Evolutionary conservation across 2,329 filamentous ascomycete genomes (phyloP).

Genomic region (Phaeomoniella chlamydospora): DNA sequence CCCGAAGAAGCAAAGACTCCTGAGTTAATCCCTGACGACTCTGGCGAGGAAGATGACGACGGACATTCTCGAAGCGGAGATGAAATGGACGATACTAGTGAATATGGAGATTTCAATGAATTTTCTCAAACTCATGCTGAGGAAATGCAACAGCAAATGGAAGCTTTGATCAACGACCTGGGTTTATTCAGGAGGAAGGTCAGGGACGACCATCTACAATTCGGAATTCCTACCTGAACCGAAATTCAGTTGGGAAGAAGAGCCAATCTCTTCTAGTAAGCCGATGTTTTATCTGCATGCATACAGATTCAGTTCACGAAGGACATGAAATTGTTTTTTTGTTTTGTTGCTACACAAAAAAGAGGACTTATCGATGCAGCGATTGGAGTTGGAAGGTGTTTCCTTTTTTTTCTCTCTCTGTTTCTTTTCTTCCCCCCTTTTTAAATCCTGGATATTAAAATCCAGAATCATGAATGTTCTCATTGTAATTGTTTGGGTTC

Average conservation of each 20-base stretch:
- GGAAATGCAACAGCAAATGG: constrained; percentile 72
- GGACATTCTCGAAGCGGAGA: constrained; percentile 41
- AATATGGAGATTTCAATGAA: background rate
- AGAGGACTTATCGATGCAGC: background rate
- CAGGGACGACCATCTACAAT: constrained; percentile 62
- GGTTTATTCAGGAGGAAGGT: constrained; percentile 74
- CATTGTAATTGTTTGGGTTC: no score
- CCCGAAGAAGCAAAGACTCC: constrained; percentile 16
- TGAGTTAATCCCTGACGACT: constrained; percentile 18
- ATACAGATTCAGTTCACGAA: background rate
- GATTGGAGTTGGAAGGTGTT: background rate
- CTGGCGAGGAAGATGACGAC: constrained; percentile 19
- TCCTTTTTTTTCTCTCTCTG: no score
- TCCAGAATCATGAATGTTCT: no score
- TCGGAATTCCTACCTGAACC: constrained; percentile 14
- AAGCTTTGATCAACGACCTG: constrained; percentile 67
- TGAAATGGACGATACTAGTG: constrained; percentile 32
- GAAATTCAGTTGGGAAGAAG: no score
- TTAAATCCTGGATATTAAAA: no score
- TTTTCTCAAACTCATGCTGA: constrained; percentile 31
- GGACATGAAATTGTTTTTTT: background rate
- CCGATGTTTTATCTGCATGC: no score
- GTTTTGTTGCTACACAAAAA: background rate
- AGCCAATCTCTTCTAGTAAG: no score
- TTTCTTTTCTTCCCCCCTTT: no score